Evolutionary conservation across 345 rosid species (phyloP).

Genomic region (Salix koriyanagi): DNA sequence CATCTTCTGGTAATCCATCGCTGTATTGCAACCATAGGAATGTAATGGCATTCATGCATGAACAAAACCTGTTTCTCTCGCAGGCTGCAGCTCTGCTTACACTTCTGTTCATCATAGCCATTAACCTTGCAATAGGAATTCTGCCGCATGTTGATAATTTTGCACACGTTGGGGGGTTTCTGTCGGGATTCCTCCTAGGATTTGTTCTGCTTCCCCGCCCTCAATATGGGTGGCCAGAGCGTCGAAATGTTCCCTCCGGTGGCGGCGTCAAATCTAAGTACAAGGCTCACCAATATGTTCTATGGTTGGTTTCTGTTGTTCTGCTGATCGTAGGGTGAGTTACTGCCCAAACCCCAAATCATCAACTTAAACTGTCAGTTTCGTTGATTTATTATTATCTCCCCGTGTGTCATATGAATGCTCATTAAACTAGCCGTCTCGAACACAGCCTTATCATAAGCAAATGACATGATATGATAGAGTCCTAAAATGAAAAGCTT

Average conservation of each 20-base stretch:
- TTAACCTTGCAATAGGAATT: constrained; percentile 31
- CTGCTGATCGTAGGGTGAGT: constrained; percentile 26
- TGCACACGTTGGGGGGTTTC: constrained; percentile 27
- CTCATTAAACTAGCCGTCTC: background rate
- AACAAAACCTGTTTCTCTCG: background rate
- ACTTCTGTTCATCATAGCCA: constrained; percentile 20
- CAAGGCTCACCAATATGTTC: constrained; percentile 18
- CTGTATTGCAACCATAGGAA: background rate
- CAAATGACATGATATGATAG: background rate
- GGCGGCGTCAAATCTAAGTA: constrained; percentile 17
- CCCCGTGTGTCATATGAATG: background rate
- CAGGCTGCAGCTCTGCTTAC: constrained; percentile 27
- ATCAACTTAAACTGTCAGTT: background rate
- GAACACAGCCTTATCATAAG: background rate
- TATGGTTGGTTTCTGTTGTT: constrained; percentile 17
- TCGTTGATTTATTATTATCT: background rate
- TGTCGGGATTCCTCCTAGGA: constrained; percentile 25
- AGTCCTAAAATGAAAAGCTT: background rate
- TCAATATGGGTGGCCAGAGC: constrained; percentile 14
- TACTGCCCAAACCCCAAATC: background rate
- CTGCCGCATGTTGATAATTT: constrained; percentile 30
- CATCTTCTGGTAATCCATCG: background rate
- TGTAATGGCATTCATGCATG: background rate
- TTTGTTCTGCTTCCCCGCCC: constrained; percentile 25
- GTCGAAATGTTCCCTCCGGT: constrained; percentile 6